Evolutionary conservation across 2,329 filamentous ascomycete genomes (phyloP), one percentile per base, ranked within the genome.

Genomic region (Aspergillus sp.): DNA sequence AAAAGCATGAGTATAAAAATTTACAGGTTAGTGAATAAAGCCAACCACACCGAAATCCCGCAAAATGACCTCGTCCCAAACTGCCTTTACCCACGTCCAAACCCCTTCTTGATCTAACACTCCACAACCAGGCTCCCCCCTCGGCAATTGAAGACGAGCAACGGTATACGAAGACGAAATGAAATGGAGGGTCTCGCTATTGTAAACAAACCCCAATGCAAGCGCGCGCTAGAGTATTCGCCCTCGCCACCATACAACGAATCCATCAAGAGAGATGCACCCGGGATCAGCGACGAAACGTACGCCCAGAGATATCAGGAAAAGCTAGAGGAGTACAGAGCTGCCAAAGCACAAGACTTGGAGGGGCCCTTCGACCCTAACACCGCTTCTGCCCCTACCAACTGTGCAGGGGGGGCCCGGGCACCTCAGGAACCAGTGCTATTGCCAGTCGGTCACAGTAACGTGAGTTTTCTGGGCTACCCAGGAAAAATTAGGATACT

Each of bases 311-410:
- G 37, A 15, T 47, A 47, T 14, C 33, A 50, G 31, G 23, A 60
- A 15, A 23, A 27, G 27, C 39, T 57, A 37, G 50, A 50, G 4
- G 45, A 25, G 15, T 61, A 40, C 53, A 56, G 56, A 40, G 52
- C 55, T 11, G 25, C 37, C 19, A 64, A 56, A 35, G 58, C 52
- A 19, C 50, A 50, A n/a, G 37, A 27, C 4, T 57, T 63, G 11
- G 39, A 52, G 14, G 37, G 39, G 12, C 62, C 61, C 1, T 54
- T 59, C 17, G 43, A 50, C 8, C 39, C 27, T 4, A 15, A 39
- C 14, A 17, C 19, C 6, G 9, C 6, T 11, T n/a, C 35, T 12
- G 6, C 8, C 9, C 35, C 14, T n/a, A n/a, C 35, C 14, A 8
- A n/a, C 6, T 37, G 35, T 6, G 35, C 33, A 14, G 33, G 6